These are phyloP conservation scores for Singerocomus rubriflavus DNA, from an alignment of 1,284 basidiomycete genomes.

Conservation along the genomic window DNA sequence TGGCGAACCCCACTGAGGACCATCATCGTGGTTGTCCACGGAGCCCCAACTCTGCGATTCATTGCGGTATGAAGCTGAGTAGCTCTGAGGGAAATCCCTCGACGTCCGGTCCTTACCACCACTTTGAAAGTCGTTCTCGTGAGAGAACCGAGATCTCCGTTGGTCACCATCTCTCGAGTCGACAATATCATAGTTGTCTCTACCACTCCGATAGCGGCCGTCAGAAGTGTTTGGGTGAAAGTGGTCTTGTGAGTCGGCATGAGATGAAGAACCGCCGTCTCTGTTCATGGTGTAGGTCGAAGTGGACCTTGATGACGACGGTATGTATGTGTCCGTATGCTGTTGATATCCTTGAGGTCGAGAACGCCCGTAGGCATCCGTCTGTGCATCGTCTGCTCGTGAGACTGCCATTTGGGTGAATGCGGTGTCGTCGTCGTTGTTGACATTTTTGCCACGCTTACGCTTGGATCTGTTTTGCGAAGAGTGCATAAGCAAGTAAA, in stretches of 20 bases:
- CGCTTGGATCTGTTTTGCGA: slow-evolving; percentile 47
- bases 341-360: slow-evolving; percentile 41
- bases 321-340: slow-evolving; percentile 47
- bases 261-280: slow-evolving; percentile 46
- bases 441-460: slow-evolving; percentile 46
- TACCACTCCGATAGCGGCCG: slow-evolving; percentile 45
- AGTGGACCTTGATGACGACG: slow-evolving; percentile 40
- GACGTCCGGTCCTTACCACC: slow-evolving; percentile 45
- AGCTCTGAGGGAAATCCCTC: slow-evolving; percentile 41
- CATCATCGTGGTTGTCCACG: slow-evolving; percentile 38
- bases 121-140: slow-evolving; percentile 39
- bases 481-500: slow-evolving; percentile 44
- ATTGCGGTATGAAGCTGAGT: slow-evolving; percentile 40
- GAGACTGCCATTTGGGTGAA: slow-evolving; percentile 41
- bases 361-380: slow-evolving; percentile 42
- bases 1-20: slow-evolving; percentile 41
- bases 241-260: slow-evolving; percentile 50
- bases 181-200: slow-evolving; percentile 47
- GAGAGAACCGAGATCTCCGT: slow-evolving; percentile 40
- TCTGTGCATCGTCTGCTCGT: slow-evolving; percentile 46
- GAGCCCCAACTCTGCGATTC: slow-evolving; percentile 43
- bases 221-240: slow-evolving; percentile 47
- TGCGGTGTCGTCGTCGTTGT: slow-evolving; percentile 45
- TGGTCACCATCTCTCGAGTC: slow-evolving; percentile 43
- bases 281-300: slow-evolving; percentile 44